Evolutionary conservation across 495 filamentous ascomycete species (phyloP).

Genomic region (Penicillium steckii): DNA sequence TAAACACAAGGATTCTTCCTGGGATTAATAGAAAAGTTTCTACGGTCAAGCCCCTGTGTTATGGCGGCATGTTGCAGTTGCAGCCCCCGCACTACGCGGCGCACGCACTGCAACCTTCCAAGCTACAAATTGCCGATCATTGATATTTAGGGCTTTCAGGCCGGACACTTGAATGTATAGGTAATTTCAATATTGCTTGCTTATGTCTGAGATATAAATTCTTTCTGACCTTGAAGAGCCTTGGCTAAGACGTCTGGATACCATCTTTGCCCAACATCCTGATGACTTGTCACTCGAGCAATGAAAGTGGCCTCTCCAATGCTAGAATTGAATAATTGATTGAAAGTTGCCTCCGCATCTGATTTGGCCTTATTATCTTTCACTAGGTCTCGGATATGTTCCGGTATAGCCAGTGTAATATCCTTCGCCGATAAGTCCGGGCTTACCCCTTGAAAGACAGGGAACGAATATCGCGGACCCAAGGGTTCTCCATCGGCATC

Average conservation of each 20-base stretch:
- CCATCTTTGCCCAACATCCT: slow-evolving; percentile 82
- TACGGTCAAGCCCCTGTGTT: not conserved
- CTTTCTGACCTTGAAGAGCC: slow-evolving; percentile 30
- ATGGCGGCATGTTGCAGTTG: slow-evolving; percentile 7
- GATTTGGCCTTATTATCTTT: slow-evolving; percentile 40
- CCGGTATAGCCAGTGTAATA: slow-evolving; percentile 68
- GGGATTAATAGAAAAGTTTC: not conserved
- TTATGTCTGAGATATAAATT: slow-evolving; percentile 9
- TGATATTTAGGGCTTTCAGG: not conserved
- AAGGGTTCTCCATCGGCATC: slow-evolving; percentile 20
- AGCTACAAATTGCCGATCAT: slow-evolving; percentile 16
- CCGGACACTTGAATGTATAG: not conserved
- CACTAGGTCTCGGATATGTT: slow-evolving; percentile 51
- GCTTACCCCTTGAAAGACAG: slow-evolving; percentile 88
- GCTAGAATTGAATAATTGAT: slow-evolving; percentile 47
- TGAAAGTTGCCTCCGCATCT: slow-evolving; percentile 46
- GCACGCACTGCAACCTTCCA: slow-evolving; percentile 12
- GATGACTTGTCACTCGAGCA: slow-evolving; percentile 84
- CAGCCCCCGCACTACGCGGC: slow-evolving; percentile 9
- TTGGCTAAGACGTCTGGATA: slow-evolving; percentile 64
- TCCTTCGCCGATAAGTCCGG: slow-evolving; percentile 78
- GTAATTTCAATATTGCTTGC: not conserved
- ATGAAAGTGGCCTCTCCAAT: slow-evolving; percentile 81
- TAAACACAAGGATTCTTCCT: not conserved
- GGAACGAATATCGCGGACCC: slow-evolving; percentile 79